Evolutionary conservation across 225 moss, liverwort and hornwort genomes (phyloP), one percentile per base, ranked within the genome.

Genomic region (Thuidium tamariscinum): DNA sequence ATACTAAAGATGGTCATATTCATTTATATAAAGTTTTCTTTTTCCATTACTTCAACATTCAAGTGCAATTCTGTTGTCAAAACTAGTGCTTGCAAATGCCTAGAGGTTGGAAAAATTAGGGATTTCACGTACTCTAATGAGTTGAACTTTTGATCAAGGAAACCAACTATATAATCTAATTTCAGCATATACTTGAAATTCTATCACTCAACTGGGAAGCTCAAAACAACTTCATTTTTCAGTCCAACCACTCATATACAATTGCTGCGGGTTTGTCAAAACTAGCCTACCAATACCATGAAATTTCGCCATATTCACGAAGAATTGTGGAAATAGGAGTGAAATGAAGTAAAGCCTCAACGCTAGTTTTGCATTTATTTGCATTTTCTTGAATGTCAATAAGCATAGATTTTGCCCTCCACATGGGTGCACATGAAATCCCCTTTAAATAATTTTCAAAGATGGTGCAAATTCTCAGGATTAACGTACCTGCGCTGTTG

Each of bases 401-500:
- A 25, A 16, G 15, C 15, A 27, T 27, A 82, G 25, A 15, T 23
- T 54, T 54, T 54, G 22, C 9, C 23, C 16, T 36, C 36, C 36
- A 36, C 25, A 10, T 23, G 13, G n/a, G 23, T 75, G 36, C 76
- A 36, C 6, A 37, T 26, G 55, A 17, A 16, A 77, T 26, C 26
- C 15, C 77, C 16, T 56, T 56, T 2, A 16, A 22, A 56, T 39
- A 56, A 56, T 17, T 37, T 37, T 37, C 7, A 56, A 56, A 36
- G 36, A 6, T 10, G 10, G 39, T 56, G 55, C 55, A 39, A 56
- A 27, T 11, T 39, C 56, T 56, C 27, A 77, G 56, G 27, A 39
- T 27, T 16, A 68, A 70, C 49, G 20, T 79, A 95, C 94, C 96
- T 97, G 95, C 44, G 89, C 90, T 74, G 93, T 92, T 61, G 65